phyloP scores from a whole-genome alignment of 768 basidiomycete species.

The Suillus subaureus region DNA sequence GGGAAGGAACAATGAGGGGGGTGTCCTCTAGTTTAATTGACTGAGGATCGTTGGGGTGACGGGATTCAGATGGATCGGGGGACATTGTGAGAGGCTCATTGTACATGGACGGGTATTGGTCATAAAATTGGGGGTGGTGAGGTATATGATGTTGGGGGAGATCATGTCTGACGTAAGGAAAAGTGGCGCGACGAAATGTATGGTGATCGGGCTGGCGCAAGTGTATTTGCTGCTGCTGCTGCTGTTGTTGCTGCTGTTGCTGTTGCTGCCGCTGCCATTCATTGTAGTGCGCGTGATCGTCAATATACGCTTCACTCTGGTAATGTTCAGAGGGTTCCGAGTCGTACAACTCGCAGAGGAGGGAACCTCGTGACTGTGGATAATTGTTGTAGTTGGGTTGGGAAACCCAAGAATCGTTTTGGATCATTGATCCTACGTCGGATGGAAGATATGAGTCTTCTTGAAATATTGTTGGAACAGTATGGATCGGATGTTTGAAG shows the following conservation, averaged over 20 bases:
- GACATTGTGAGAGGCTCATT: constrained; percentile 39
- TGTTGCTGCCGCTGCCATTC: constrained; percentile 43
- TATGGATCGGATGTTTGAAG: constrained; percentile 47
- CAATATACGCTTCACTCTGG: constrained; percentile 36
- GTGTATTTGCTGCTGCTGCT: constrained; percentile 20
- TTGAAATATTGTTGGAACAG: constrained; percentile 54
- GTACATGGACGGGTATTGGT: constrained; percentile 40
- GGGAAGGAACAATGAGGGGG: constrained; percentile 61
- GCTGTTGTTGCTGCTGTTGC: constrained; percentile 40
- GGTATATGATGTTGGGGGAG: constrained; percentile 40
- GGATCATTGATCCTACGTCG: constrained; percentile 36
- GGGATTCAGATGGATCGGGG: constrained; percentile 25
- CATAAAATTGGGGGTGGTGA: constrained; percentile 35
- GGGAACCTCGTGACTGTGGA: constrained; percentile 47
- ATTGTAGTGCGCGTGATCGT: constrained; percentile 36
- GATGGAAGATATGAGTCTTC: constrained; percentile 36
- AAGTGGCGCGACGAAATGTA: constrained; percentile 65
- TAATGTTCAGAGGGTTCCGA: constrained; percentile 48
- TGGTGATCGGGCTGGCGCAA: constrained; percentile 43
- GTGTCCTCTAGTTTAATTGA: constrained; percentile 72
- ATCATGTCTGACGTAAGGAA: constrained; percentile 78
- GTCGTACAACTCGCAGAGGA: constrained; percentile 76
- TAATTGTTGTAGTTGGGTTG: constrained; percentile 36
- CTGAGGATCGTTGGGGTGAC: constrained; percentile 21
- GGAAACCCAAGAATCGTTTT: constrained; percentile 42